Evolutionary conservation across 495 filamentous ascomycete species (phyloP), one percentile per base, ranked within the genome.

Genomic region (Lepidopterella palustris): DNA sequence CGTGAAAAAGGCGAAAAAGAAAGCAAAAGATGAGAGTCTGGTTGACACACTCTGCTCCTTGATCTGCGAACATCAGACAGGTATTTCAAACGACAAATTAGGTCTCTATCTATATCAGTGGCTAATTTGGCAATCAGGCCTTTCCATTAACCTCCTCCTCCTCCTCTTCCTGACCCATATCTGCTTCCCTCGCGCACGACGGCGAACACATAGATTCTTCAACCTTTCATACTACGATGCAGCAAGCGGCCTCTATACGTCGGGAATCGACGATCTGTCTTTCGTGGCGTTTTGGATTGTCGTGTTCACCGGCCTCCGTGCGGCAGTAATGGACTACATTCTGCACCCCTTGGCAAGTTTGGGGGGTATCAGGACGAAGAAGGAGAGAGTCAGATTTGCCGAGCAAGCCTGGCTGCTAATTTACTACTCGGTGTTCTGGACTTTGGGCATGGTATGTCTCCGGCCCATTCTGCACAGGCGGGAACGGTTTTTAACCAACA

Each of bases 351-450:
- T 92, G 20, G 92, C 87, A 26, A 81, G 80, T 40, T 70, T 75
- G 13, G 77, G 77, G 53, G 91, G 92, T 13, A 76, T 97, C 61
- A 79, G 80, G 59, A 82, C 83, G 57, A 78, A 77, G 63, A 96
- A 95, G 73, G 86, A 81, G 6, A 73, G 85, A 23, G 79, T 88
- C 23, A 81, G 95, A 40, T 89, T 97, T 73, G 88, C 90, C 50
- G 93, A 98, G 72, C 93, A 98, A 75, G 90, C 85, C 52, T 98
- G 91, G 89, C 77, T 95, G 68, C 70, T 89, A 25, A 65, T 92
- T 31, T 97, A 97, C 75, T 88, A 89, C 70, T 70, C 70, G 25
- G 74, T 84, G 54, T 90, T 90, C 70, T 97, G 90, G 85, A 73
- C 82, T 3, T 73, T 92, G 55, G 93, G 93, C 62, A 79, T 92